Base-by-base conservation (phyloP, 2,329 filamentous ascomycete genomes). In the Tympanopsis confertula region DNA sequence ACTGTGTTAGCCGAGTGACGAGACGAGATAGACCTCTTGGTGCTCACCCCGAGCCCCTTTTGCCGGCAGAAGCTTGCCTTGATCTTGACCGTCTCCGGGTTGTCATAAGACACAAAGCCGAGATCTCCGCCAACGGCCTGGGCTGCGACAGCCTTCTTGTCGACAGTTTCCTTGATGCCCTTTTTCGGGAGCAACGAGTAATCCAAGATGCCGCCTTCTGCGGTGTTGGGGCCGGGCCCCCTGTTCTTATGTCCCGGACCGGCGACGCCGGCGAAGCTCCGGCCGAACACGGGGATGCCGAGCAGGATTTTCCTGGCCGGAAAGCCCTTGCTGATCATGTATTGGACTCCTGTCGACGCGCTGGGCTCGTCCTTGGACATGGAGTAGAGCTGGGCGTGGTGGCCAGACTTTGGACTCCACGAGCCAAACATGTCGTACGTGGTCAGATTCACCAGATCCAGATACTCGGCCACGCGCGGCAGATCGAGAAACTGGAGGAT, bases 91-190 rank as follows among this genome's bases (percentile, higher is more conserved):
- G 83, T 87, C 32, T 79, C 73, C 3, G 80, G 76, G 45, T 82
- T 87, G 55, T 91, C 85, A 53, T 89, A 91, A 2, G 74, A 81
- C 30, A 89, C 74, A 46, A 87, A 88, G 0, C 82, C 84, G 3
- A 81, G 81, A 48, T 86, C 82, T 2, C 71, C 77, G 4, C 82
- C 82, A 2, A 76, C 61, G 47, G 82, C 89, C 48, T 74, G 82
- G 4, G 84, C 83, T 14, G 83, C 82, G 12, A 78, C 77, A 19
- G 73, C 61, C 14, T 73, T 63, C 46, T 72, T 73, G 56, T 91
- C 83, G 14, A 85, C 66, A 33, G 70, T 62, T 53, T 89, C 84
- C 48, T 73, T 69, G 18, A 79, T 68, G 4, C 68, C 67, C 20
- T 60, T 61, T 22, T 69, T 57, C 15, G 85, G 84, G 5, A 91